Percentiles rank a stretch among this genome's conserved stretches.
Evolutionary conservation across 495 filamentous ascomycete species (phyloP).

Genomic region (Penicillium cosmopolitanum): DNA sequence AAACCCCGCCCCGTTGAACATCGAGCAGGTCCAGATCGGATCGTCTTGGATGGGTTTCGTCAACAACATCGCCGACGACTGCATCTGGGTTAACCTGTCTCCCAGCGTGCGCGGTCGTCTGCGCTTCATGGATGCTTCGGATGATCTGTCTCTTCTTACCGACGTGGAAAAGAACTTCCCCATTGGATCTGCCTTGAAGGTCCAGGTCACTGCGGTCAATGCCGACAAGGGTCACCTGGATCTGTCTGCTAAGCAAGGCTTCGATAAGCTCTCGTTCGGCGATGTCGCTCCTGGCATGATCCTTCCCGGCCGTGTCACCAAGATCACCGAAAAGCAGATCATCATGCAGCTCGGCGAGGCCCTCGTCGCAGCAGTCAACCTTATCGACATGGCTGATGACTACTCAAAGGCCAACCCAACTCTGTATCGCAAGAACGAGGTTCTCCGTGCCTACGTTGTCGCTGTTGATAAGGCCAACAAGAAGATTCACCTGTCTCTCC

Average conservation of each 20-base stretch:
- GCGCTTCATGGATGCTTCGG: constrained; percentile 77
- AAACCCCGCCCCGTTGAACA: constrained; percentile 61
- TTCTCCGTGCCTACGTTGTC: constrained; percentile 79
- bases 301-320: constrained; percentile 80
- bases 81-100: constrained; percentile 86
- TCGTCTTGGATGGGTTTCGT: constrained; percentile 78
- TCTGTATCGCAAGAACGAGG: constrained; percentile 76
- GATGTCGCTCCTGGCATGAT: constrained; percentile 77
- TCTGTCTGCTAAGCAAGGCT: constrained; percentile 69
- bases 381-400: constrained; percentile 84
- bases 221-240: constrained; percentile 74
- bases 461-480: constrained; percentile 83
- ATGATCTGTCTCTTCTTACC: constrained; percentile 75
- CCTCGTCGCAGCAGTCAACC: constrained; percentile 71
- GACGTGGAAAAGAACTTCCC: constrained; percentile 85
- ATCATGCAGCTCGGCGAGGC: constrained; percentile 82
- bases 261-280: constrained; percentile 62
- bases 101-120: constrained; percentile 89
- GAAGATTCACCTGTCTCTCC: constrained; percentile 75
- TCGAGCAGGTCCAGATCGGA: constrained; percentile 74
- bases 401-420: constrained; percentile 73
- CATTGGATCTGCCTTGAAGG: constrained; percentile 79
- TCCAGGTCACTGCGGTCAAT: constrained; percentile 77
- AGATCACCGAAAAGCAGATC: constrained; percentile 78
- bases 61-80: constrained; percentile 79